Base-by-base conservation (phyloP, 345 rosid species). In the Lumnitzera littorea region DNA sequence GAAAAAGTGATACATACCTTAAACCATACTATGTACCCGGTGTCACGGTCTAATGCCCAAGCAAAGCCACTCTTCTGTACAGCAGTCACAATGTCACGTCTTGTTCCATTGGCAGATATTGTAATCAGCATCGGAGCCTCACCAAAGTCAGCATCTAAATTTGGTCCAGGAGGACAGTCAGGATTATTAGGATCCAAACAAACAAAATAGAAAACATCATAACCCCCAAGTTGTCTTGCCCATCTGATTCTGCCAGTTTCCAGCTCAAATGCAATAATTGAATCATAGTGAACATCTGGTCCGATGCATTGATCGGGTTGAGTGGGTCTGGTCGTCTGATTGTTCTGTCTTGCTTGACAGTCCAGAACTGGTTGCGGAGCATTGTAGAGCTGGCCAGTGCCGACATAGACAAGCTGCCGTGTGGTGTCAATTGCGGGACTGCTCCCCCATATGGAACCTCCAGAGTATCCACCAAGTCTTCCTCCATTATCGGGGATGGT, bases 141-240 rank as follows among this genome's bases (percentile, higher is more conserved):
- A 14, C 76, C 81, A 16, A 80, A 82, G 57, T 82, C 84, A 2
- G 88, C 88, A 62, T 82, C 88, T 16, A 67, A 6, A 70, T 73
- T 82, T 1, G 84, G 79, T 12, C 79, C 88, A 5, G 77, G 80
- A 5, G 81, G 84, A 11, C 81, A 79, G 48, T 75, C 76, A 0
- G 84, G 77, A 66, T 71, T 82, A 43, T 72, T 51, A 11, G 81
- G 80, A 36, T 46, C 70, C 61, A 75, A 62, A 57, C 87, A 77
- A 12, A 63, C 74, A 27, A 72, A 79, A 55, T 72, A 66, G 55
- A 77, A 82, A 13, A 77, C 53, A 55, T 80, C 78, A 49, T 71
- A 75, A 15, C 82, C 78, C 1, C 79, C 82, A 12, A 82, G 66
- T 62, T 71, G 81, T 61, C 57, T 65, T 16, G 73, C 24, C 82